Evolutionary conservation across 1,284 basidiomycete species (phyloP), one percentile per base, ranked within the genome.

Genomic region (Fistulina hepatica): DNA sequence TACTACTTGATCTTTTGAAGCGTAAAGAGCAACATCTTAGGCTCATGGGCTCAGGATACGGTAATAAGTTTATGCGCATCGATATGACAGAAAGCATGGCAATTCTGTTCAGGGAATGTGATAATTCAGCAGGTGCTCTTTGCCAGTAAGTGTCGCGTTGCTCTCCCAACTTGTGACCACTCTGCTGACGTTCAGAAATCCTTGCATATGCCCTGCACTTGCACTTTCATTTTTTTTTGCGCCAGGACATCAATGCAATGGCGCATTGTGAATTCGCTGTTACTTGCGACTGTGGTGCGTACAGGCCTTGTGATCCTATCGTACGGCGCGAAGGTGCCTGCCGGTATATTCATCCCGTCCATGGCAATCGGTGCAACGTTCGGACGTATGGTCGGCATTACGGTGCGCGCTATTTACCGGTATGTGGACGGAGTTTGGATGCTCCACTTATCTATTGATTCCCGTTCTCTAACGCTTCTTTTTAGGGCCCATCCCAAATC

Each of bases 61-160:
- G 83, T 52, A 99, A 99, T 60, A 80, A 85, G 41, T 98, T 97
- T 61, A 61, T 98, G 41, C 74, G 92, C 34, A 88, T 97, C 35
- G 95, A 99, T 58, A 98, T 98, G 95, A 97, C 92, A 2, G 90
- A 97, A 53, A 88, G 82, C 56, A 81, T 99, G 73, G 81, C 88
- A n/a, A 82, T 97, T 42, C 69, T 99, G 23, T 99, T 99, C 59
- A 74, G 86, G 44, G 94, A 98, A 56, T 99, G 95, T 53, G 90
- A 97, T 53, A 86, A 86, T 15, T 16, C 28, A 91, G 89, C 25
- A 90, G 92, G 5, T 90, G 97, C 57, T 79, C 65, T 99, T 20
- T 98, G 95, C 76, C 91, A 97, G 88, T 95, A 55, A 57, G 88
- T 67, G 24, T 0, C 16, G 20, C 9, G 21, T 34, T 17, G 6